Evolutionary conservation across 1,139 yeast species (phyloP).

Genomic region (Zygoascus sp.): DNA sequence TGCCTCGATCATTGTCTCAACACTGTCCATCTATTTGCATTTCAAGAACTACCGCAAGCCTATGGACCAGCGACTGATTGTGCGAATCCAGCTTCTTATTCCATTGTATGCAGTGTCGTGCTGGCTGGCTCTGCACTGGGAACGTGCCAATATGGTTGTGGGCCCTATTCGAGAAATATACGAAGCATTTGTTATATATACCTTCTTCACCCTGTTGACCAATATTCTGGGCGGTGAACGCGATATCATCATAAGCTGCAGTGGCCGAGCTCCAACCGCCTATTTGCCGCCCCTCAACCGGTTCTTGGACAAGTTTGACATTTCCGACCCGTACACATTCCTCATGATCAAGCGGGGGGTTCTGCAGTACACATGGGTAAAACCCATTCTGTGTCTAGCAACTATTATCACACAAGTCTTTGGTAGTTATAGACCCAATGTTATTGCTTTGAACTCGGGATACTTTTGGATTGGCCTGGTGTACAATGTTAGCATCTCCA

Average conservation of each 20-base stretch:
- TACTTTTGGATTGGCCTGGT: constrained; percentile 65
- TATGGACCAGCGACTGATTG: constrained; percentile 76
- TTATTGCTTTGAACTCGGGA: constrained; percentile 46
- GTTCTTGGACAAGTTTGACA: constrained; percentile 59
- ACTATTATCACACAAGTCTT: constrained; percentile 50
- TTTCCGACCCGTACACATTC: constrained; percentile 80
- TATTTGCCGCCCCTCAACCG: constrained; percentile 60
- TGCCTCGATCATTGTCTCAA: constrained; percentile 41
- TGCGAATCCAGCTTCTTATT: constrained; percentile 61
- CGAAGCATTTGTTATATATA: constrained; percentile 93
- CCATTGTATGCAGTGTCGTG: constrained; percentile 54
- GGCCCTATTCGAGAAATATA: constrained; percentile 85
- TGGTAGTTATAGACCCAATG: constrained; percentile 45
- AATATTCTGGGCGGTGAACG: constrained; percentile 90
- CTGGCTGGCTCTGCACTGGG: constrained; percentile 52
- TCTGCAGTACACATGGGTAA: constrained; percentile 91
- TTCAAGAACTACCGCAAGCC: constrained; percentile 79
- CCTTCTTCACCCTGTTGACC: constrained; percentile 80
- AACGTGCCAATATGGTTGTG: constrained; percentile 45
- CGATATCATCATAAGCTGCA: constrained; percentile 64
- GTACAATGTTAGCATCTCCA: constrained; percentile 75
- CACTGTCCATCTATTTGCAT: constrained; percentile 48
- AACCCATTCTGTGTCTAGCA: constrained; percentile 67
- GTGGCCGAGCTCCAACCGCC: constrained; percentile 67
- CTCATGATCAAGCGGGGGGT: constrained; percentile 77